phyloP scores from a whole-genome alignment of 208 protist species.

The Novymonas esmeraldas region DNA sequence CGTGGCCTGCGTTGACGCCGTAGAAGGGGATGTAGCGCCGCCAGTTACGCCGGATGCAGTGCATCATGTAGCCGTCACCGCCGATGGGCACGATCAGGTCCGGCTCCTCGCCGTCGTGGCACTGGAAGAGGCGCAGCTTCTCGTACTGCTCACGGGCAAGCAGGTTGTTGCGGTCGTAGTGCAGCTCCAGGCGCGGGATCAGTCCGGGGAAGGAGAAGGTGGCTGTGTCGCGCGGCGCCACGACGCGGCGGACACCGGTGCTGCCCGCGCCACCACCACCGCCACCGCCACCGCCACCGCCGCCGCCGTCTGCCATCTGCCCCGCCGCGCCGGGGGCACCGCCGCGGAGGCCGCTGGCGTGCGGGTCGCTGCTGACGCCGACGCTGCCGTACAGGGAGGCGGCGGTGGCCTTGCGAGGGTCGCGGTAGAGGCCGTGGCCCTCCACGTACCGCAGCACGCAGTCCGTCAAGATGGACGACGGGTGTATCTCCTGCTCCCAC shows the following conservation, averaged over 20 bases:
- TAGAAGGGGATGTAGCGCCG: constrained; percentile 91
- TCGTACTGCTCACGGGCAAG: constrained; percentile 85
- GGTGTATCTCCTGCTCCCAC: constrained; percentile 79
- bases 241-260: constrained; percentile 10
- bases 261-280: constrained; percentile 4
- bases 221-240: constrained; percentile 43
- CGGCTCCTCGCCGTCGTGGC: constrained; percentile 64
- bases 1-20: constrained; percentile 90
- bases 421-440: constrained; percentile 81
- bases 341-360: constrained; percentile 11
- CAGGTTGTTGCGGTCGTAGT: constrained; percentile 86
- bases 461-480: constrained; percentile 57
- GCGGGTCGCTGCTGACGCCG: constrained; percentile 22
- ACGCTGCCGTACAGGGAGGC: constrained; percentile 34
- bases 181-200: constrained; percentile 84
- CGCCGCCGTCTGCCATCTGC: no score
- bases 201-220: constrained; percentile 68
- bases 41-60: constrained; percentile 92
- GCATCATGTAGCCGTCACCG: constrained; percentile 93
- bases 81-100: constrained; percentile 92
- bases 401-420: constrained; percentile 66
- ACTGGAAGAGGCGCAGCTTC: constrained; percentile 77
- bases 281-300: constrained; percentile 10
- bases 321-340: not conserved
- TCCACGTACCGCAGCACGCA: constrained; percentile 82